Evolutionary conservation across 495 filamentous ascomycete species (phyloP).

Genomic region (Delitschia confertaspora): DNA sequence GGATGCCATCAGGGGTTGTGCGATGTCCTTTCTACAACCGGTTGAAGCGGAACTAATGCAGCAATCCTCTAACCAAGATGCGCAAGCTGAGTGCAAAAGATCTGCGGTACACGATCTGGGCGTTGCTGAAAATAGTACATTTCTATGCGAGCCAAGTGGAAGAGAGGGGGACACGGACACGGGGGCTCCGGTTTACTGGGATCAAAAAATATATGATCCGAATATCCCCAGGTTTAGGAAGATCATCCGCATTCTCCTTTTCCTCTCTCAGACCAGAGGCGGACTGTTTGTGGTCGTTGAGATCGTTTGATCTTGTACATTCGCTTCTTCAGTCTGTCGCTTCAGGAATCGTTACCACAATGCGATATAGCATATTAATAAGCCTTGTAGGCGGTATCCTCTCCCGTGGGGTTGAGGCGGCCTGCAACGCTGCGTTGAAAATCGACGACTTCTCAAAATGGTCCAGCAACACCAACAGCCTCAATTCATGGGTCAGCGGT

Average conservation of each 20-base stretch:
- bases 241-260: neutral
- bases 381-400: constrained; percentile 18
- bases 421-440: constrained; percentile 44
- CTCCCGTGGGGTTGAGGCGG: constrained; percentile 24
- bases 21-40: too few species aligned
- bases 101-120: too few species aligned
- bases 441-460: constrained; percentile 51
- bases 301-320: constrained; percentile 14
- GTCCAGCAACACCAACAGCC: constrained; percentile 42
- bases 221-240: neutral
- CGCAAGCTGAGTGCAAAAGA: too few species aligned
- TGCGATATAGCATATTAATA: constrained; percentile 19
- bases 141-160: too few species aligned
- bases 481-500: constrained; percentile 45
- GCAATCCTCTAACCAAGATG: too few species aligned
- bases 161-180: too few species aligned
- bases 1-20: too few species aligned
- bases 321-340: constrained; percentile 22
- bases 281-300: neutral
- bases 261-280: neutral
- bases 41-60: too few species aligned
- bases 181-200: neutral
- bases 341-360: constrained; percentile 4
- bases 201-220: neutral
- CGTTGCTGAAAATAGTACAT: too few species aligned